Evolutionary conservation across 2,329 filamentous ascomycete genomes (phyloP), one percentile per base, ranked within the genome.

Genomic region (Cercospora sesami): DNA sequence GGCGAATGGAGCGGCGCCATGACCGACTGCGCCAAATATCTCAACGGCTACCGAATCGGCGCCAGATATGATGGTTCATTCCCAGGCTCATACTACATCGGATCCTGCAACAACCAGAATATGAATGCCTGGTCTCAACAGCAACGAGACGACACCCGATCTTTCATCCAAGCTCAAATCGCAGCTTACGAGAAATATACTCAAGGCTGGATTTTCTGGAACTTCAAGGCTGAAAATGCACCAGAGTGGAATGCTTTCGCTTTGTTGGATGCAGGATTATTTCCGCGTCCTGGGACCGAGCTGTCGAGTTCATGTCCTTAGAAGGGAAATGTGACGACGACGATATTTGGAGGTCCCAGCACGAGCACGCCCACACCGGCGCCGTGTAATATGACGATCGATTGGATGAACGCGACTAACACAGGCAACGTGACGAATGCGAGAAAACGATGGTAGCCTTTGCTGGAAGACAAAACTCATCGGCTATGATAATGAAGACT

Each of bases 1-100:
- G 89, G 89, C 51, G 89, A 91, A 76, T 91, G 89, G 89, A 87
- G 86, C 1, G 89, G 84, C 23, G 89, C 88, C 14, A 85, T 90
- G 83, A 91, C 89, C 2, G 86, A 88, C 74, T 86, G 85, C 72
- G 84, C 85, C 10, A 77, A 77, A 33, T 81, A 79, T 51, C 79
- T 85, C 60, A 85, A 85, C 68, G 82, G 89, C 48, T 85, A 84
- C 66, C 85, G 84, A 2, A 78, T 86, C 53, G 88, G 88, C 12
- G 83, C 88, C 8, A 83, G 89, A 39, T 89, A 86, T 75, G 85
- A 88, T 66, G 88, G 87, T 14, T 83, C 83, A 2, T 86, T 82
- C 71, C 76, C 80, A 0, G 82, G 79, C 33, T 84, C 80, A 60
- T 73, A 76, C 0, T 82, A 79, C 63, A 80, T 87, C 26, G 87